Evolutionary conservation across 805 yeast species (phyloP), one percentile per base, ranked within the genome.

Genomic region (Starmerella potacharoeniae): DNA sequence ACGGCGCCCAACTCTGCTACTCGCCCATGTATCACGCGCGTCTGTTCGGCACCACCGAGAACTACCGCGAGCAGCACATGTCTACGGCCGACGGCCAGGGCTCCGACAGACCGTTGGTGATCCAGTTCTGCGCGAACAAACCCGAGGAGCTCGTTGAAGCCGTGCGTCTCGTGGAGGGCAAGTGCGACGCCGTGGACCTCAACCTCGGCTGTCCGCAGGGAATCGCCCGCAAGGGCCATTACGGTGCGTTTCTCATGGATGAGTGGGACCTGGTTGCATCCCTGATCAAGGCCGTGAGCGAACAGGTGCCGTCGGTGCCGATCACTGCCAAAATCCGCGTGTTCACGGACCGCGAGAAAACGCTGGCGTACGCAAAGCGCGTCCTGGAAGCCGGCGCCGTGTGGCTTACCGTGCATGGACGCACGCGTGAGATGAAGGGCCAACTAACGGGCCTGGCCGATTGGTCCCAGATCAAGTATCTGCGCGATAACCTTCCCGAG

Each of bases 151-250:
- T 93, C 30, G 70, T 93, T 13, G 68, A 75, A 46, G 97, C 98
- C 3, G 97, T 97, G 1, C 76, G 78, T 62, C 73, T 75, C 29
- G 95, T 93, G 2, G 86, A 82, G 55, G 86, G 83, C 51, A 75
- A 79, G 58, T 91, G 97, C 69, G 97, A 91, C 71, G 98, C 97
- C 0, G 95, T 93, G 30, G 98, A 93, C 70, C 76, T 93, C 61
- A 93, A 93, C 65, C 74, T 93, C 55, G 99, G 99, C 0, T 93
- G 99, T 69, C 99, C 99, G 0, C 99, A 93, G 69, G 96, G 96
- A 1, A 93, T 93, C 58, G 99, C 99, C 0, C 79, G 77, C 59
- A 86, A 87, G 69, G 99, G 99, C 0, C 84, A 86, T 60, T 93
- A 93, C 67, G 99, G 99, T 0, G 83, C 97, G 0, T 93, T 90